phyloP scores from a whole-genome alignment of 768 basidiomycete species.

The Leccinum disarticulatum region DNA sequence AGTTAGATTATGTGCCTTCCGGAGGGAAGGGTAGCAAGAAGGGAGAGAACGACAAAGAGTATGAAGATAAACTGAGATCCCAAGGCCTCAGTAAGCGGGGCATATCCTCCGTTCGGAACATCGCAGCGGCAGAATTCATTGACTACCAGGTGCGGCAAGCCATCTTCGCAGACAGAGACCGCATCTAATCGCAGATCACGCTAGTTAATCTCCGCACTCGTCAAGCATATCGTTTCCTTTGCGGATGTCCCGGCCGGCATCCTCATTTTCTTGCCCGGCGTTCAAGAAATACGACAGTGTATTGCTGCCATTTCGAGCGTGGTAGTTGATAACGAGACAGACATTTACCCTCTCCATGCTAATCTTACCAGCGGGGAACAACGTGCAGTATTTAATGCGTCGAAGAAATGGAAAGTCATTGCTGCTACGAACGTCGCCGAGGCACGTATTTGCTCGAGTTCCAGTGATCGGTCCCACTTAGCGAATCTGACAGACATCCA shows the following conservation, averaged over 20 bases:
- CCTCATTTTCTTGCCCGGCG: constrained; percentile 88
- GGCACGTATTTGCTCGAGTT: constrained; percentile 38
- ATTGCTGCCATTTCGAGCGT: constrained; percentile 54
- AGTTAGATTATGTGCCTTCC: constrained; percentile 54
- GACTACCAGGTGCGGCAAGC: constrained; percentile 62
- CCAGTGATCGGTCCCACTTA: not conserved
- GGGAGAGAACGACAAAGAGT: constrained; percentile 36
- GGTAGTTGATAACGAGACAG: constrained; percentile 35
- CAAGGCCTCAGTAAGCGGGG: constrained; percentile 52
- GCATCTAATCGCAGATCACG: not conserved
- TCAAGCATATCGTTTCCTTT: constrained; percentile 59
- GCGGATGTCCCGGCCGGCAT: constrained; percentile 56
- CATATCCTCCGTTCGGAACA: constrained; percentile 55
- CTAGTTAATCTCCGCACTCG: constrained; percentile 65
- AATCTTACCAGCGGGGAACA: constrained; percentile 88
- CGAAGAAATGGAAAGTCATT: constrained; percentile 76
- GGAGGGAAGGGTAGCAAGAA: constrained; percentile 33
- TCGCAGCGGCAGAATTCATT: constrained; percentile 61
- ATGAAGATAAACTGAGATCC: constrained; percentile 48
- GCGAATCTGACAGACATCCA: constrained; percentile 61
- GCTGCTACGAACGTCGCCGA: constrained; percentile 92
- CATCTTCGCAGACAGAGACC: not conserved
- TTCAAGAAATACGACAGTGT: constrained; percentile 82
- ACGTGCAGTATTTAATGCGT: constrained; percentile 65
- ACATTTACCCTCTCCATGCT: constrained; percentile 81